Evolutionary conservation across 2,329 filamentous ascomycete genomes (phyloP).

Genomic region (Cercospora janseana): DNA sequence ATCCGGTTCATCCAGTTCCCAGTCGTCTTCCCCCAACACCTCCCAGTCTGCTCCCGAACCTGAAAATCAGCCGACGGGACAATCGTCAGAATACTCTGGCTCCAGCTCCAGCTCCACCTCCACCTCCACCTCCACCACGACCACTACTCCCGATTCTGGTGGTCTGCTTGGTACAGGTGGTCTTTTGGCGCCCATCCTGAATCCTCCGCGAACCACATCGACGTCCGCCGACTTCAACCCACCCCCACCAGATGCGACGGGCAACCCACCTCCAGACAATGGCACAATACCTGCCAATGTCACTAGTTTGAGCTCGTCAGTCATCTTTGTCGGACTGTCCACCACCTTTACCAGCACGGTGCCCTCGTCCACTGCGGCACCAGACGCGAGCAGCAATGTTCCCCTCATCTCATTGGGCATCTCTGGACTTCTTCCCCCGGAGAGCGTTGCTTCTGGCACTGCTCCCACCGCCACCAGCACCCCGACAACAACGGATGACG

Average conservation of each 20-base stretch:
- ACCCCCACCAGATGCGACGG: conserved; percentile 8
- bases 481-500: not conserved
- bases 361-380: conserved; percentile 4
- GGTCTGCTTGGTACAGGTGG: conserved; percentile 6
- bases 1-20: too few relatives aligned
- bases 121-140: not conserved
- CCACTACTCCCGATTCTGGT: conserved; percentile 1
- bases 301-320: conserved; percentile 18
- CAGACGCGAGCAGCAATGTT: not conserved
- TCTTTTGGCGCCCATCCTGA: conserved; percentile 4
- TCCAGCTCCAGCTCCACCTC: conserved; percentile 8
- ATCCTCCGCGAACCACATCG: conserved; percentile 10
- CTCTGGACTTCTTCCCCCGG: conserved; percentile 5
- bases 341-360: conserved; percentile 10
- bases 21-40: too few relatives aligned
- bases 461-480: not conserved
- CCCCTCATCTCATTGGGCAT: conserved; percentile 1
- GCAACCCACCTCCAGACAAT: conserved; percentile 5
- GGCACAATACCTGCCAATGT: conserved; percentile 11
- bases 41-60: too few relatives aligned
- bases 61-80: too few relatives aligned
- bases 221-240: conserved; percentile 15
- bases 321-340: conserved; percentile 36
- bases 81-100: too few relatives aligned
- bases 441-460: not conserved